These are phyloP conservation scores for Rhododendron ferrugineum DNA, from an alignment of 148 eudicot species.

Conservation along the genomic window DNA sequence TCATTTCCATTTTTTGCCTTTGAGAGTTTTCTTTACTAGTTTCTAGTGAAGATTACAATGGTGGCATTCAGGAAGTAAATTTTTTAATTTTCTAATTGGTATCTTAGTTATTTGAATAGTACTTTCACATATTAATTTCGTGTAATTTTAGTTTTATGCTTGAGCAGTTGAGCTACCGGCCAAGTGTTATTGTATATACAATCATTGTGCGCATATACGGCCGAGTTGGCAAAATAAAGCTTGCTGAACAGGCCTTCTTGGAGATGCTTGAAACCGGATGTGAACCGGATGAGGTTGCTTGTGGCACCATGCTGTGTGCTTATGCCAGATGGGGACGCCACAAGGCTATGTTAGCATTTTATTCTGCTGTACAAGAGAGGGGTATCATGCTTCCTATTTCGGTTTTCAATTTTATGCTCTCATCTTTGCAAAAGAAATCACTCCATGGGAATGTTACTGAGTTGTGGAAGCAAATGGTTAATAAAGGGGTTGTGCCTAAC, in stretches of 20 bases:
- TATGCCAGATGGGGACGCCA: constrained; percentile 96
- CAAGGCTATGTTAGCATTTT: constrained; percentile 83
- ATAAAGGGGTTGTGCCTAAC: constrained; percentile 47
- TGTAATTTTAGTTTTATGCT: constrained; percentile 42
- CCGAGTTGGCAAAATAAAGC: constrained; percentile 85
- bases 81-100: neutral
- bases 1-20: neutral
- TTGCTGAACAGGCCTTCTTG: constrained; percentile 81
- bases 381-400: constrained; percentile 53
- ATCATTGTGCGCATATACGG: constrained; percentile 86
- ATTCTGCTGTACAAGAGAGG: constrained; percentile 70
- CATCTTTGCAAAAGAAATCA: constrained; percentile 84
- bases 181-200: constrained; percentile 80
- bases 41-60: neutral
- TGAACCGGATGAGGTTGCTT: constrained; percentile 95
- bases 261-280: constrained; percentile 98
- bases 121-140: constrained; percentile 25
- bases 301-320: constrained; percentile 92
- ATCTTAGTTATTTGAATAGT: neutral
- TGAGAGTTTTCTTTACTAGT: neutral
- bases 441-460: constrained; percentile 51
- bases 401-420: constrained; percentile 90
- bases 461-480: constrained; percentile 63
- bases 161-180: constrained; percentile 83
- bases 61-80: neutral